These are phyloP conservation scores for Metrosideros polymorpha DNA, from an alignment of 441 rosid genomes.

Conservation along the genomic window DNA sequence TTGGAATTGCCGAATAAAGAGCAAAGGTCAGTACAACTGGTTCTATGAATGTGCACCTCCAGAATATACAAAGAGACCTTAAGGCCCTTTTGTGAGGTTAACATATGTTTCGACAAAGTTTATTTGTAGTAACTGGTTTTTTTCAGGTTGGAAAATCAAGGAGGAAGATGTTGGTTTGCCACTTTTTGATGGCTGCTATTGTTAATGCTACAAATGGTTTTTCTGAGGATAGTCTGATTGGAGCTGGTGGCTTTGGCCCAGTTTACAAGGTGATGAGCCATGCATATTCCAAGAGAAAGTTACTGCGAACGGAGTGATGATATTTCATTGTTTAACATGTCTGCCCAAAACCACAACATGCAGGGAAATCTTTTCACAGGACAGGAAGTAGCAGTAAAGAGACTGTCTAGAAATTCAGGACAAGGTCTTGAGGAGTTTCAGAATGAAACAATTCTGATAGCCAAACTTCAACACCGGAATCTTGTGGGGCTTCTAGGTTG, in stretches of 20 bases:
- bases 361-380: constrained; percentile 2
- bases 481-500: constrained; percentile 24
- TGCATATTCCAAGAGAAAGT: not conserved
- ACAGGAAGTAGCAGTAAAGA: constrained; percentile 7
- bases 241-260: not conserved
- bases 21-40: not conserved
- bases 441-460: constrained; percentile 18
- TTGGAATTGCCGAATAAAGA: not conserved
- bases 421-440: constrained; percentile 16
- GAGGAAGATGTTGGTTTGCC: not conserved
- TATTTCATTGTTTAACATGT: not conserved
- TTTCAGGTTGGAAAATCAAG: not conserved
- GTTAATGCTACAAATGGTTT: not conserved
- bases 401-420: constrained; percentile 2
- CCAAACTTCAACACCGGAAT: constrained; percentile 26
- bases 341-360: not conserved
- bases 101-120: too few species aligned
- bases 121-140: too few species aligned
- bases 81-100: too few species aligned
- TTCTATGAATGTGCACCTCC: not conserved
- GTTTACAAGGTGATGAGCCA: not conserved
- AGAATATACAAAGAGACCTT: not conserved
- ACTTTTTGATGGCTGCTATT: not conserved
- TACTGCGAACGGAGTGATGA: not conserved
- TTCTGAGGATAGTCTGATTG: not conserved